phyloP scores from a whole-genome alignment of 371 early-diverging fungal species.

The Synchytrium microbalum region DNA sequence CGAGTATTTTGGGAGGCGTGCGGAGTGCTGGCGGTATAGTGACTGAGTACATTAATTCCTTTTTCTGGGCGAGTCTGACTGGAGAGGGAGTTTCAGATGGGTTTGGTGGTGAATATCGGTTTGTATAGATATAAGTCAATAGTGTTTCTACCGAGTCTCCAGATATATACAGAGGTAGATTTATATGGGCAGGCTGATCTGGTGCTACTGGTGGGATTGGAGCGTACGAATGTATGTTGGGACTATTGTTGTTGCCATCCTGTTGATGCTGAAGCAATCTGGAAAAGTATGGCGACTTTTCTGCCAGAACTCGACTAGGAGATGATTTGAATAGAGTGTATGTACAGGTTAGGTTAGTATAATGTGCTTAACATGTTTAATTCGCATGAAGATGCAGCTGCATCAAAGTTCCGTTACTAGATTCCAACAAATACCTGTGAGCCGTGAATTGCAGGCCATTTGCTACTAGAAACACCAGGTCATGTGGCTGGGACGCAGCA shows the following conservation, averaged over 20 bases:
- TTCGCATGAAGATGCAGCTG: too few relatives aligned
- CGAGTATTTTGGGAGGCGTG: conserved; percentile 9
- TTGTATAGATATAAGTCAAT: conserved; percentile 7
- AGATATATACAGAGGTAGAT: conserved; percentile 6
- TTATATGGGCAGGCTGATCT: neutral
- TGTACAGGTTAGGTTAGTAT: too few relatives aligned
- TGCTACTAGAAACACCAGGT: neutral
- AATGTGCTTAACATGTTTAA: too few relatives aligned
- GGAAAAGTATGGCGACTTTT: neutral
- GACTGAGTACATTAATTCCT: conserved; percentile 12
- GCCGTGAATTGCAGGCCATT: neutral
- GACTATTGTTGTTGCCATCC: neutral
- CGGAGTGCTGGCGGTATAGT: conserved; percentile 1
- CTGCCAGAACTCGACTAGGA: neutral
- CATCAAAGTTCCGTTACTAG: too few relatives aligned
- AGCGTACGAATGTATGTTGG: neutral
- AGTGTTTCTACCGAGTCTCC: conserved; percentile 5
- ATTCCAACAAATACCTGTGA: neutral
- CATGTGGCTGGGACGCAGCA: neutral
- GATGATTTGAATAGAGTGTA: too few relatives aligned
- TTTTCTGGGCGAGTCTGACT: neutral
- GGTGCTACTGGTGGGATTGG: neutral
- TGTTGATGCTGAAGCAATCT: neutral
- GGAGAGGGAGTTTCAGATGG: conserved; percentile 2
- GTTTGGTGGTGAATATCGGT: conserved; percentile 8